Evolutionary conservation across 345 rosid species (phyloP).

Genomic region (Orychophragmus violaceus): DNA sequence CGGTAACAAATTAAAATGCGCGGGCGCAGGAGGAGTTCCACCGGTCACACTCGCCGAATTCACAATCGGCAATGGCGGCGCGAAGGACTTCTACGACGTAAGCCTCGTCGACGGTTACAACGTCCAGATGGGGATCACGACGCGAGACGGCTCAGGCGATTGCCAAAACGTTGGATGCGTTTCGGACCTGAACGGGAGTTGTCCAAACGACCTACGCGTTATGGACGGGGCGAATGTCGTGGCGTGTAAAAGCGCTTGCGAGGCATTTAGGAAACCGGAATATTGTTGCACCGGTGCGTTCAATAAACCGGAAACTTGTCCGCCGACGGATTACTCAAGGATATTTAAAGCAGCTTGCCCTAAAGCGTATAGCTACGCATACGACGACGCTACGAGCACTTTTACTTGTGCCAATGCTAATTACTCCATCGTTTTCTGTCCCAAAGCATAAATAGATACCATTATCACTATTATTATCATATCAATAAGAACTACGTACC

Average conservation of each 20-base stretch:
- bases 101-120: conserved; percentile 95
- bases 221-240: conserved; percentile 36
- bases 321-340: conserved; percentile 57
- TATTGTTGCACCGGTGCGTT: conserved; percentile 75
- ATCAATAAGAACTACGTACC: not conserved
- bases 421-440: too few species aligned
- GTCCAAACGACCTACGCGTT: conserved; percentile 61
- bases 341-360: conserved; percentile 79
- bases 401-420: too few species aligned
- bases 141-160: conserved; percentile 54
- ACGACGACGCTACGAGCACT: too few species aligned
- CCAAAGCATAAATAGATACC: not conserved
- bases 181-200: conserved; percentile 53
- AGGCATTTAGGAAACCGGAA: conserved; percentile 56
- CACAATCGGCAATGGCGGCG: conserved; percentile 38
- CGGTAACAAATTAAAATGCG: conserved; percentile 52
- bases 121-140: conserved; percentile 51
- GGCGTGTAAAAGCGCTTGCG: conserved; percentile 87
- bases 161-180: conserved; percentile 71
- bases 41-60: conserved; percentile 70
- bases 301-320: conserved; percentile 55
- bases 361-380: conserved; percentile 80
- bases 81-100: conserved; percentile 69
- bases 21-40: conserved; percentile 55
- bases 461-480: too few species aligned